Evolutionary conservation across 75 land plant genomes (phyloP), one percentile per base, ranked within the genome.

Genomic region (Selaginella tamariscina): DNA sequence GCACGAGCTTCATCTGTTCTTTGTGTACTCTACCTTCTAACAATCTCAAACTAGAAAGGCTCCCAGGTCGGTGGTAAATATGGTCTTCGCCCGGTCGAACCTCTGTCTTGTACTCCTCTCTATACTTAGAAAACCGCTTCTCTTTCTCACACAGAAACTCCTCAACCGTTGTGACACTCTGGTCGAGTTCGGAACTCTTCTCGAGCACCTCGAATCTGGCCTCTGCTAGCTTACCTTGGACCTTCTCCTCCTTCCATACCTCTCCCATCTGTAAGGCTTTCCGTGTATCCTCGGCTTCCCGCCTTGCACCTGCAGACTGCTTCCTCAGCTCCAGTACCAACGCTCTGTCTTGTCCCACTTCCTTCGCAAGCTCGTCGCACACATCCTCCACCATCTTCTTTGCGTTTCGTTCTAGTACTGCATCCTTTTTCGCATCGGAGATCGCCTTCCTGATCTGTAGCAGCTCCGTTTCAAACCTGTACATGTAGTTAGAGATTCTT

Each of bases 341-440:
- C 11, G 49, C 49, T 15, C 15, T 39, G 49, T 39, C 49, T 5
- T 39, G 11, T 15, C 49, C 49, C 49, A 39, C 49, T 15, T 39
- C 96, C 72, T 84, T 88, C 2, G 99, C 96, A 29, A 95, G 76
- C 72, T 95, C 99, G 72, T 95, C 87, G 70, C 99, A 91, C 5
- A 91, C 89, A 55, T 91, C 94, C 70, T 88, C 97, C 74, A 91
- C 73, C 30, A 88, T 78, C 68, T 82, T 75, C 68, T 86, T 79
- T 0, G 77, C 83, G 72, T 86, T 91, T 63, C 89, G 76, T 64
- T 91, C 97, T 15, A 80, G 83, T 33, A 87, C 99, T 63, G 74
- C 83, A 18, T 89, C 96, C 39, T 95, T 81, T 74, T 85, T 66
- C 56, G 68, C 77, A 21, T 80, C 69, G 66, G 79, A 78, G 0